Evolutionary conservation across 2,329 filamentous ascomycete genomes (phyloP), one percentile per base, ranked within the genome.

Genomic region (Rutstroemia sp.): DNA sequence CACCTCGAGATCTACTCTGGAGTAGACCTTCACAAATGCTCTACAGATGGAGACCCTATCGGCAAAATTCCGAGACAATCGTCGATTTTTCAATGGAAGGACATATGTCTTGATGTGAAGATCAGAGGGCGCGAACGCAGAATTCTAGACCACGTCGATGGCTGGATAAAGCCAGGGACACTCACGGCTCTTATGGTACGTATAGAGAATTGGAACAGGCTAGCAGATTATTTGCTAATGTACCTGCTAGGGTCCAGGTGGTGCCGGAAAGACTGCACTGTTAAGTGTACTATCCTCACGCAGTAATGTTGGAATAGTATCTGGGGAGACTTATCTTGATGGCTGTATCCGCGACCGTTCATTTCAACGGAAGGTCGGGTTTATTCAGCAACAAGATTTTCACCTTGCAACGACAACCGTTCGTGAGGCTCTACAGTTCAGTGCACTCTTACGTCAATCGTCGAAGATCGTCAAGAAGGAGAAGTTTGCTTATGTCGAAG

Each of bases 331-430:
- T 85, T 70, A 68, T 78, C 80, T 84, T 7, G 78, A 84, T 60
- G 81, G 81, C n/a, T 23, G 78, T 80, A 25, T 77, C 78, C 58
- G 81, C 76, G 48, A 78, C 76, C 42, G 83, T 81, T 47, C 83
- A 0, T 96, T 96, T 79, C 90, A 95, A 71, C 87, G 91, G 61
- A 94, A 92, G 74, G 95, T 89, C 61, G 91, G 91, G 45, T 95
- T 95, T 65, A 90, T 64, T 38, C 61, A 65, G 45, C 63, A 65
- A 70, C 89, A 95, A 69, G 92, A 96, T 79, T 78, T 96, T 14
- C 92, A 96, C 69, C 77, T 95, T 45, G 78, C 85, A 47, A 95
- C 90, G 0, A 84, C 85, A 0, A 96, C 92, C 0, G 91, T 96
- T 37, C 86, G 92, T 58, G 92, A 96, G 72, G 90, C 91, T 7